A percentile compares a stretch with the other conserved stretches of the same genome.
Conservation (phyloP, 129 eudicot genomes). For the Centella asiatica region DNA sequence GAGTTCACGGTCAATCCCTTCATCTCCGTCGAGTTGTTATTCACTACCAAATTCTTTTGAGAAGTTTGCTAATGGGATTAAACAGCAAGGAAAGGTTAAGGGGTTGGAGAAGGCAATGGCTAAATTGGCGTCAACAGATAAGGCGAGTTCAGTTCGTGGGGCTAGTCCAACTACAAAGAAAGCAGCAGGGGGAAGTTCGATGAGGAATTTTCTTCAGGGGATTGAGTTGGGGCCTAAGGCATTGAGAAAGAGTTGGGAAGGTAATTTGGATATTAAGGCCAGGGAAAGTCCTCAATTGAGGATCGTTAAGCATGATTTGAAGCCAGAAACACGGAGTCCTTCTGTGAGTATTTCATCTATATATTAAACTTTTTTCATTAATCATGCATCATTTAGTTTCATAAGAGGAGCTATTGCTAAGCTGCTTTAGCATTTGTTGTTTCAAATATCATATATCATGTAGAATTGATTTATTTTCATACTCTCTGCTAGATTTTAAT, state of each 20-base stretch:
- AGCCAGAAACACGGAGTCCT: conserved; percentile 50
- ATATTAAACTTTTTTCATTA: not conserved
- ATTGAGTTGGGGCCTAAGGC: conserved; percentile 82
- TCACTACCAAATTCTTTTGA: conserved; percentile 87
- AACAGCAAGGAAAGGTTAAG: conserved; percentile 70
- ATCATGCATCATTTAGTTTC: not conserved
- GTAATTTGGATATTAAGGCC: conserved; percentile 66
- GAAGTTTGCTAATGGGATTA: conserved; percentile 72
- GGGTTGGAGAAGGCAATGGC: conserved; percentile 57
- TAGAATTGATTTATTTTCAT: not conserved
- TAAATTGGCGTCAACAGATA: conserved; percentile 37
- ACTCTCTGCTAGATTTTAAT: not conserved
- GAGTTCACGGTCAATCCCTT: conserved; percentile 65
- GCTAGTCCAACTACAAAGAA: conserved; percentile 46
- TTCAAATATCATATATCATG: not conserved
- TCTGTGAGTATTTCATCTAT: conserved; percentile 52
- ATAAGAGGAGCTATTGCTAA: not conserved
- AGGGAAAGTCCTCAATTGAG: conserved; percentile 57
- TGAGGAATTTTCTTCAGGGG: conserved; percentile 64
- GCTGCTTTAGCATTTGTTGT: not conserved
- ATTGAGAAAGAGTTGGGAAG: conserved; percentile 96
- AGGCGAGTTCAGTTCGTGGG: conserved; percentile 40
- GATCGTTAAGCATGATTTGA: conserved; percentile 40
- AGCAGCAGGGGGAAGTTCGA: conserved; percentile 33
- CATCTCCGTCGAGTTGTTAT: conserved; percentile 86